phyloP scores from a whole-genome alignment of 2,329 filamentous ascomycete genomes.

The Aureobasidium sp. region DNA sequence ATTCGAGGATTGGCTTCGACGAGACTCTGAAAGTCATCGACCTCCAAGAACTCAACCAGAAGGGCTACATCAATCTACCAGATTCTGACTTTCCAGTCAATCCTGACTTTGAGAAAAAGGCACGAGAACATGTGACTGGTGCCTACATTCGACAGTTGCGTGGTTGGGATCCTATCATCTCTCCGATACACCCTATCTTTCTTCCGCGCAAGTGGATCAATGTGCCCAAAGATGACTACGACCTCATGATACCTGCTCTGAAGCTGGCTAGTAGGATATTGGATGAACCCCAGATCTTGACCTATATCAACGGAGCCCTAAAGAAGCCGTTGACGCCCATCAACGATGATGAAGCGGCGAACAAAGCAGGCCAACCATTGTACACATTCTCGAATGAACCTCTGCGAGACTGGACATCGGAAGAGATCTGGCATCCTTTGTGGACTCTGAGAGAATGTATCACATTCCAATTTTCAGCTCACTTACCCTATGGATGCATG shows the following conservation, averaged over 20 bases:
- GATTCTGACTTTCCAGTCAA: neutral
- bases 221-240: neutral
- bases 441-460: neutral
- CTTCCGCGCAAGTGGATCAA: neutral
- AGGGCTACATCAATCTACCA: neutral
- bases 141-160: neutral
- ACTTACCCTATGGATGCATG: neutral
- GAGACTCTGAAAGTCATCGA: neutral
- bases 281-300: neutral
- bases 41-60: neutral
- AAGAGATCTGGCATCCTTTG: neutral
- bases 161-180: neutral
- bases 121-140: neutral
- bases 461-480: neutral
- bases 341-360: neutral
- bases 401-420: neutral
- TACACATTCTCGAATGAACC: neutral
- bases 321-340: neutral
- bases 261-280: neutral
- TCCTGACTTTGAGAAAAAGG: neutral
- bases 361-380: neutral
- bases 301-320: neutral
- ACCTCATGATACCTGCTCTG: neutral
- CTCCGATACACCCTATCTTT: neutral
- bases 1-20: neutral